phyloP scores from a whole-genome alignment of 106 monocot genomes.

The Hemerocallis citrina region DNA sequence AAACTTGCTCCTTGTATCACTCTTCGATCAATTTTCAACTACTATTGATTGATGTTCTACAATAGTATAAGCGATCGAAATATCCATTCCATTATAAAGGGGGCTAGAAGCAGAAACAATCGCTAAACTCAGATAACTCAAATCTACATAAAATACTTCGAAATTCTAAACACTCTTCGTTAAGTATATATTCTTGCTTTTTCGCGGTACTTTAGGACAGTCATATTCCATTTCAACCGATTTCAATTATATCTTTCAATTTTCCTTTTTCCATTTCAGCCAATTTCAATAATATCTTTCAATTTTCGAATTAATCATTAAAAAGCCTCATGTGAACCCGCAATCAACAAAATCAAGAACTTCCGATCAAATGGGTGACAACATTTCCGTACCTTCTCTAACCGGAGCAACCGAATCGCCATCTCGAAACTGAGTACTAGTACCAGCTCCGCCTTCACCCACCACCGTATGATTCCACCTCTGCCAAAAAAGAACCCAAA shows the following conservation, averaged over 20 bases:
- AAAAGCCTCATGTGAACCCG: neutral
- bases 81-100: too few relatives aligned
- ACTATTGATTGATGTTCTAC: too few relatives aligned
- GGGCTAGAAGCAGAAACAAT: too few relatives aligned
- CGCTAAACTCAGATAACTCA: too few relatives aligned
- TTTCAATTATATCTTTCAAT: neutral
- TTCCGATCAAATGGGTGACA: neutral
- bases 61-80: too few relatives aligned
- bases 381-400: constrained; percentile 10
- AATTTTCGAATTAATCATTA: neutral
- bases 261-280: neutral
- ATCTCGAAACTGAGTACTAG: neutral
- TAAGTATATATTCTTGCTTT: neutral
- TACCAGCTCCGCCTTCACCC: constrained; percentile 4
- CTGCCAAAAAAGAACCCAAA: constrained; percentile 11
- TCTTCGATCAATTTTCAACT: too few relatives aligned
- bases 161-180: too few relatives aligned
- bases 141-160: too few relatives aligned
- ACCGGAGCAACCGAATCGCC: neutral
- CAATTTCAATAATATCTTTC: neutral
- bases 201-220: neutral
- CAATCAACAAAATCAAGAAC: neutral
- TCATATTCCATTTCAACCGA: neutral
- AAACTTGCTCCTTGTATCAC: too few relatives aligned
- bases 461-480: constrained; percentile 20